Evolutionary conservation across 2,329 filamentous ascomycete genomes (phyloP).

Genomic region (Talaromyces amestolkiae): DNA sequence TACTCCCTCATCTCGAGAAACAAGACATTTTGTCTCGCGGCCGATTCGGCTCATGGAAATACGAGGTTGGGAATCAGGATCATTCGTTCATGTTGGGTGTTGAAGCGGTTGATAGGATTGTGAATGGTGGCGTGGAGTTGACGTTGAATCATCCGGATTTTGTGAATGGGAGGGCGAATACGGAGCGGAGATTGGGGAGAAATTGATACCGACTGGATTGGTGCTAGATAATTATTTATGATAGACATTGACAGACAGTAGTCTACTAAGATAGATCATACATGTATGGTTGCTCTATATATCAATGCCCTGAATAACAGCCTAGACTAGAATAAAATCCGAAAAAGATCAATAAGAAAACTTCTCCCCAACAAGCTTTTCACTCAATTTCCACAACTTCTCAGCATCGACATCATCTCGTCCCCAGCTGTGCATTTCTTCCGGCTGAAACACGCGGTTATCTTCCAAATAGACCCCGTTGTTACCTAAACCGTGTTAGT

Average conservation of each 20-base stretch:
- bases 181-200: background rate
- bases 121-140: background rate
- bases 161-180: background rate
- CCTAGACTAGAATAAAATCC: background rate
- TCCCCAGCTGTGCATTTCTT: conserved; percentile 10
- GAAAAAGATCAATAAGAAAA: conserved; percentile 13
- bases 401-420: conserved; percentile 14
- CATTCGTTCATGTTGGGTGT: background rate
- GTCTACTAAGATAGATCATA: background rate
- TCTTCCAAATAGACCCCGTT: conserved; percentile 15
- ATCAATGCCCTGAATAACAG: background rate
- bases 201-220: too few species aligned
- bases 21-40: background rate
- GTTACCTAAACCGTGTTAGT: conserved; percentile 2
- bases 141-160: background rate
- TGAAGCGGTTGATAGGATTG: background rate
- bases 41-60: background rate
- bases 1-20: background rate
- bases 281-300: background rate
- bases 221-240: too few species aligned
- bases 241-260: too few species aligned
- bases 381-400: conserved; percentile 22
- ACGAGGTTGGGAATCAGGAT: background rate
- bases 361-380: conserved; percentile 25
- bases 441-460: conserved; percentile 2